Conservation (phyloP, 2,329 filamentous ascomycete genomes). For the Paracorniculantispora psalliotae region DNA sequence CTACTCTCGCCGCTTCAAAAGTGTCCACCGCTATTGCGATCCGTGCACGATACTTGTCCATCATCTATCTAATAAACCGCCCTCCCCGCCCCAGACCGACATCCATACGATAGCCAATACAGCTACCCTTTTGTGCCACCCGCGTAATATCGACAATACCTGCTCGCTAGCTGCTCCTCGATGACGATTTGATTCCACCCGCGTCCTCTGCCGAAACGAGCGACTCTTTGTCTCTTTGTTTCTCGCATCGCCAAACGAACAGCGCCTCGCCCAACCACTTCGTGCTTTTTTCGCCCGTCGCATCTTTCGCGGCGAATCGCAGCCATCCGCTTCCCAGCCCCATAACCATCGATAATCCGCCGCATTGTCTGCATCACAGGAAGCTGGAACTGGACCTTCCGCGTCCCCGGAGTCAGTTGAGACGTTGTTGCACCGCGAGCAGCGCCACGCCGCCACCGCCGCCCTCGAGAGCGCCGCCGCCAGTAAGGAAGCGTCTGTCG, state of each 20-base stretch:
- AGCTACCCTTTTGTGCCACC: not conserved
- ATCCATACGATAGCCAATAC: not conserved
- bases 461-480: slow-evolving; percentile 19
- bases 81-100: not conserved
- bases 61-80: not conserved
- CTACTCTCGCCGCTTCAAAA: not conserved
- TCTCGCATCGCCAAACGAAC: not conserved
- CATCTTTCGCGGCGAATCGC: not conserved
- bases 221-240: not conserved
- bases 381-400: slow-evolving; percentile 30
- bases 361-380: slow-evolving; percentile 34
- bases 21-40: slow-evolving; percentile 13
- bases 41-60: slow-evolving; percentile 5
- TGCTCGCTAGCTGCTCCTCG: not conserved
- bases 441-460: slow-evolving; percentile 12
- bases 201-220: not conserved
- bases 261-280: not conserved
- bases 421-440: slow-evolving; percentile 23
- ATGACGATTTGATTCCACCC: slow-evolving; percentile 7
- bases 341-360: slow-evolving; percentile 23
- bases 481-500: slow-evolving; percentile 18
- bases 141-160: not conserved
- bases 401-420: slow-evolving; percentile 32
- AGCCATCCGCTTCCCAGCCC: not conserved
- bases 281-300: not conserved